Percentiles rank a stretch among this genome's conserved stretches.
Conservation (phyloP, 1,284 basidiomycete genomes). For the Marasmius sp. region DNA sequence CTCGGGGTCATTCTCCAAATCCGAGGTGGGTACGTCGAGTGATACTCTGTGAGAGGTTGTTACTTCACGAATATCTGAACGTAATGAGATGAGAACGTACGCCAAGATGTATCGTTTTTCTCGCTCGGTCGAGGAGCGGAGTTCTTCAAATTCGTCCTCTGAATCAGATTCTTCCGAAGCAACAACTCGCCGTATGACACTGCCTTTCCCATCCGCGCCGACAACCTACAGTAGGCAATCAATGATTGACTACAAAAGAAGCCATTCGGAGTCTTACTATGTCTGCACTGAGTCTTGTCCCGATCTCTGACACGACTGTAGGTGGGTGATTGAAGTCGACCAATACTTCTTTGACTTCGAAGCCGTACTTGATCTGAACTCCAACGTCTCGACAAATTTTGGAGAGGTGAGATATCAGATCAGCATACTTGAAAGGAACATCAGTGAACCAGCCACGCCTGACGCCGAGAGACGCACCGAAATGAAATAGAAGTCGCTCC, state of each 20-base stretch:
- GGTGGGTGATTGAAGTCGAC: not conserved
- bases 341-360: slow-evolving; percentile 1
- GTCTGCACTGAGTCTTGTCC: slow-evolving; percentile 8
- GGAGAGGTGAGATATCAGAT: slow-evolving; percentile 2
- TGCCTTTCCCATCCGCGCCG: slow-evolving; percentile 13
- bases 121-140: not conserved
- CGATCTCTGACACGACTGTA: slow-evolving; percentile 3
- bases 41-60: not conserved
- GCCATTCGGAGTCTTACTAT: slow-evolving; percentile 2
- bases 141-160: not conserved
- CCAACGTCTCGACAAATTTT: slow-evolving; percentile 4
- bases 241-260: not conserved
- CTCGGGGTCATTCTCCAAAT: not conserved
- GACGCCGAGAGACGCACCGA: not conserved
- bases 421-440: not conserved
- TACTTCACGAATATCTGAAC: not conserved
- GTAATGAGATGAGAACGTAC: not conserved
- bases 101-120: not conserved
- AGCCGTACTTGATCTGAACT: slow-evolving; percentile 4
- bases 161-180: slow-evolving; percentile 3
- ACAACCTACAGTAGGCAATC: slow-evolving; percentile 4
- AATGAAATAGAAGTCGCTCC: slow-evolving; percentile 3
- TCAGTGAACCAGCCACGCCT: not conserved
- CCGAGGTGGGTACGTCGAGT: not conserved
- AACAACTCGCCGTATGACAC: slow-evolving; percentile 8